Percentiles rank a stretch among this genome's conserved stretches.
Evolutionary conservation across 2,329 filamentous ascomycete species (phyloP).

Genomic region (Xenoacremonium recifei): DNA sequence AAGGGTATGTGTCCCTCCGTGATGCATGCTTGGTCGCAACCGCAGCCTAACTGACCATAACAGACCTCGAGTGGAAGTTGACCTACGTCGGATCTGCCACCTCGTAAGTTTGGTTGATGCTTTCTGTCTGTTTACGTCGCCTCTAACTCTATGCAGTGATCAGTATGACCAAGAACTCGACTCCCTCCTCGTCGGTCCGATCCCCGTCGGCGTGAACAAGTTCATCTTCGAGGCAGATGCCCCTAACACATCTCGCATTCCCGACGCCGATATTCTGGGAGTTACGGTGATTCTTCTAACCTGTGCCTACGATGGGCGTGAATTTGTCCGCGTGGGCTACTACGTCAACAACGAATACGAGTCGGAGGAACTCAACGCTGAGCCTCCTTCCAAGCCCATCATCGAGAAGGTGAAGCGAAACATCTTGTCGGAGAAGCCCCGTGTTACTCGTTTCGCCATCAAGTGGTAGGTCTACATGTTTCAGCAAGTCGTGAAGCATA

Average conservation of each 20-base stretch:
- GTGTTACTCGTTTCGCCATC: conserved; percentile 96
- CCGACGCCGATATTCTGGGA: conserved; percentile 90
- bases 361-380: conserved; percentile 80
- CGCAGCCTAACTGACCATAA: conserved; percentile 17
- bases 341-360: conserved; percentile 99
- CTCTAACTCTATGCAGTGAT: conserved; percentile 55
- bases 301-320: conserved; percentile 92
- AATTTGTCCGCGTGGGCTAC: conserved; percentile 98
- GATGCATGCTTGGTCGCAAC: conserved; percentile 1
- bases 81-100: conserved; percentile 98
- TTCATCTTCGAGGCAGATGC: conserved; percentile 96
- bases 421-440: conserved; percentile 93
- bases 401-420: conserved; percentile 91
- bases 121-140: conserved; percentile 13
- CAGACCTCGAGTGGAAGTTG: conserved; percentile 98
- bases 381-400: conserved; percentile 88
- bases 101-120: conserved; percentile 64
- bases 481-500: neutral
- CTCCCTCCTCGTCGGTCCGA: conserved; percentile 93
- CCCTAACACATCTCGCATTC: conserved; percentile 86
- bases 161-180: conserved; percentile 99
- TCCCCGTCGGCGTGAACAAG: conserved; percentile 97
- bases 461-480: conserved; percentile 71
- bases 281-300: conserved; percentile 96
- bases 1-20: conserved; percentile 61